phyloP scores from a whole-genome alignment of 768 basidiomycete genomes.

The Boletellus ananas region DNA sequence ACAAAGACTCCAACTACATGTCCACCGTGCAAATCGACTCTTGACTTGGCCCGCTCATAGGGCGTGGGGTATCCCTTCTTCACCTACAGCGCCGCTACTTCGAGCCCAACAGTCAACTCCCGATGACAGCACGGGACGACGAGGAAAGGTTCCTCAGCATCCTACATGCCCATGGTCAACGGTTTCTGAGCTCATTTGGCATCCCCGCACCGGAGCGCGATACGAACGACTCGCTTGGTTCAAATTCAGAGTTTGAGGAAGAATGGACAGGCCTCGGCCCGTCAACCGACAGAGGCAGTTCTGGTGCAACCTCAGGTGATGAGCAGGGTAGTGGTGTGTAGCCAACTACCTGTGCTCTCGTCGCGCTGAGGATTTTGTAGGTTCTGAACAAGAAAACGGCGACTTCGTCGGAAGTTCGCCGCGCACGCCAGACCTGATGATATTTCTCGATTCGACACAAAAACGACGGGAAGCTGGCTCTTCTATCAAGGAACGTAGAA shows the following conservation, averaged over 20 bases:
- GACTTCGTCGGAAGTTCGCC: conserved; percentile 37
- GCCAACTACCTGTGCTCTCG: not conserved
- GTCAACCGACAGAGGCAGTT: not conserved
- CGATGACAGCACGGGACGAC: conserved; percentile 19
- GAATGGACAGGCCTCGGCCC: conserved; percentile 42
- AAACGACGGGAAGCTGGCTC: conserved; percentile 14
- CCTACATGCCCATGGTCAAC: conserved; percentile 45
- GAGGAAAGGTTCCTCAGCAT: conserved; percentile 35
- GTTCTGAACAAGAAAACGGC: conserved; percentile 45
- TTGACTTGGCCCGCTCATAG: too few species aligned
- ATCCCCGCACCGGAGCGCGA: conserved; percentile 20
- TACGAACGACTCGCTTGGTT: conserved; percentile 6
- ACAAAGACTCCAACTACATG: too few species aligned
- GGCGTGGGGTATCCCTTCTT: too few species aligned
- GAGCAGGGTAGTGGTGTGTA: conserved; percentile 20
- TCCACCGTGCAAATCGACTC: too few species aligned
- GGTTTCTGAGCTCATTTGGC: conserved; percentile 43
- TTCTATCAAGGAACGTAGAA: conserved; percentile 44
- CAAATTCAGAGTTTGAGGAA: conserved; percentile 29
- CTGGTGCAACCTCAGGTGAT: conserved; percentile 11
- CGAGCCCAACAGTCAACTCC: not conserved
- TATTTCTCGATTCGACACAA: conserved; percentile 47
- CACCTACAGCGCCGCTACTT: too few species aligned
- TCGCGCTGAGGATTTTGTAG: conserved; percentile 17
- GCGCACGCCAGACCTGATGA: conserved; percentile 44